A percentile compares a stretch with the other conserved stretches of the same genome.
phyloP scores from a whole-genome alignment of 2,329 filamentous ascomycete species.

The Cladophialophora psammophila region DNA sequence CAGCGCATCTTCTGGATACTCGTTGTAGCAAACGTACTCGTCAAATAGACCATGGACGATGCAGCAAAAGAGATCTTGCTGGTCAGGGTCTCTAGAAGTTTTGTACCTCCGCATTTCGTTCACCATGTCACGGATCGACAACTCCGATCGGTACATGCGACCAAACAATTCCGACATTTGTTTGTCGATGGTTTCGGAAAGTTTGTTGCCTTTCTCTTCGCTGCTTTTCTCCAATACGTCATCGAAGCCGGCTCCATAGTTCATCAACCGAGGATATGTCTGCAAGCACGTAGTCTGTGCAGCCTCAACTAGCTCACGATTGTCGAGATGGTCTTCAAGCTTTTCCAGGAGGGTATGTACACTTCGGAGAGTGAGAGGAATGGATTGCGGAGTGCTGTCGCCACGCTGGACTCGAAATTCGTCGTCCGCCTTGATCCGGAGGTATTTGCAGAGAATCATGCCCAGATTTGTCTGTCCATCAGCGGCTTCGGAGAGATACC shows the following conservation, averaged over 20 bases:
- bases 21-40: constrained; percentile 93
- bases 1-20: constrained; percentile 94
- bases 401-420: constrained; percentile 78
- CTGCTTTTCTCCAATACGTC: constrained; percentile 89
- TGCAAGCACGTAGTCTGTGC: constrained; percentile 90
- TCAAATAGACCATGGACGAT: constrained; percentile 99
- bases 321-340: constrained; percentile 69
- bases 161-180: constrained; percentile 99
- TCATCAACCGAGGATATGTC: constrained; percentile 91
- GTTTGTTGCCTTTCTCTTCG: constrained; percentile 73
- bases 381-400: constrained; percentile 70
- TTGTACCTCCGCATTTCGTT: constrained; percentile 87
- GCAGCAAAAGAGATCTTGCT: constrained; percentile 95
- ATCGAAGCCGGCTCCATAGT: constrained; percentile 92
- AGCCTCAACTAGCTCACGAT: constrained; percentile 74
- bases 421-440: constrained; percentile 82
- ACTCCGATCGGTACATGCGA: constrained; percentile 93
- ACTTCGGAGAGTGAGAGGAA: constrained; percentile 83
- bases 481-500: constrained; percentile 74
- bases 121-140: constrained; percentile 85
- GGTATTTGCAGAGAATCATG: constrained; percentile 73
- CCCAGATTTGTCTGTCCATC: constrained; percentile 38
- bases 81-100: constrained; percentile 78
- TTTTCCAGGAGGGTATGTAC: constrained; percentile 82
- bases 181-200: constrained; percentile 79